Evolutionary conservation across 306 rosid genomes (phyloP), one percentile per base, ranked within the genome.

Genomic region (Comarum palustre): DNA sequence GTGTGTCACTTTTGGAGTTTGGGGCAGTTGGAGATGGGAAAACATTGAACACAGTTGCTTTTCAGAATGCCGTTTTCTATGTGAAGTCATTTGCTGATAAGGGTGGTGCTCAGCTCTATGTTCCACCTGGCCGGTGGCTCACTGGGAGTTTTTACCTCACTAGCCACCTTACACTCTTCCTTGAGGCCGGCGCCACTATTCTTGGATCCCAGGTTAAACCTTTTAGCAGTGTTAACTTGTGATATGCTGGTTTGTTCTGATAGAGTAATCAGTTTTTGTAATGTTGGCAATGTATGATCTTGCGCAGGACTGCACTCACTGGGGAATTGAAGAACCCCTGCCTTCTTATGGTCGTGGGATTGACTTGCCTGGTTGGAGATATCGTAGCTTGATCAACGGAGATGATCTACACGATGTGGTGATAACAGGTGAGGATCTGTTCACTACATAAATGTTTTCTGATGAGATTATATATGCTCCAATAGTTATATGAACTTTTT

Each of bases 11-110:
- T 68, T 51, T 75, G 45, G 96, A 90, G 75, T 87, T 87, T 74
- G 96, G 96, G 24, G 90, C 88, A 2, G 87, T 90, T 38, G 96
- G 96, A 68, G 92, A 90, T 68, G 96, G 90, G n/a, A 80, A 77
- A 78, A 87, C 88, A 29, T 58, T 87, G 71, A 90, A 90, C 79
- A 87, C 92, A 0, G 81, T 85, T 27, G 96, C 96, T 16, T 80
- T 79, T 43, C 91, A 89, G 54, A 89, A 89, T 80, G 91, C 91
- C 66, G 73, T 89, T 66, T 89, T 89, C 79, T 87, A 90, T 55
- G 85, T 76, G 46, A 87, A 87, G 80, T 90, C 96, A 19, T 87
- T 90, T 77, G 83, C 88, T 20, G 90, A 90, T 43, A 90, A 87
- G 78, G 96, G 96, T 12, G 96, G 96, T 17, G 96, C 92, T 50